Base-by-base conservation (phyloP, 805 yeast genomes). In the Metschnikowia picachoensis region DNA sequence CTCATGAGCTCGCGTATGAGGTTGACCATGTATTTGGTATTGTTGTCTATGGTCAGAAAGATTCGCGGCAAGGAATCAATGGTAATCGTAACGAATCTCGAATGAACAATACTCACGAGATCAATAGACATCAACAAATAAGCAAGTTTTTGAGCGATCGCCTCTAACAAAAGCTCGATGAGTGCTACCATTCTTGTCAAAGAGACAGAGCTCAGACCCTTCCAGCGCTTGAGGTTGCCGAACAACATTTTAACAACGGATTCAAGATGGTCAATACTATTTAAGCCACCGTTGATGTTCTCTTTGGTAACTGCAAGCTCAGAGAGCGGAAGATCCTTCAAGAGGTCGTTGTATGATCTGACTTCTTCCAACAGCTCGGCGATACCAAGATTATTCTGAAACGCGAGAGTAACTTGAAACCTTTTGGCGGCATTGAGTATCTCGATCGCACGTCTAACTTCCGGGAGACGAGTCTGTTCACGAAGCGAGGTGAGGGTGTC, bases 341-440 rank as follows among this genome's bases (percentile, higher is more conserved):
- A 66, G 27, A 92, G 66, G 8, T 78, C 76, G 51, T 82, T 83
- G 58, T 82, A 82, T n/a, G 73, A 70, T 11, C 69, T 66, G 0
- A 89, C 78, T 17, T 64, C 64, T 4, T 68, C 67, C 11, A 79
- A 50, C 13, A 85, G 79, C 27, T 79, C 82, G 32, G 69, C 63
- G 16, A 92, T 64, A 0, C 88, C 87, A 2, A 85, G 80, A 57
- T 87, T 95, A 6, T 88, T 78, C 30, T 78, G 67, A 56, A 87
- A 84, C 31, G 85, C 75, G n/a, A 80, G 77, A 0, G 91, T 83
- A 1, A 88, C 83, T 60, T 87, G 95, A 58, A 83, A 87, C 51
- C 97, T 72, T 54, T 87, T 90, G 2, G 90, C 89, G 13, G 74
- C 67, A 48, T 79, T 78, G 45, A 91, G 68, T 0, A 86, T 67